Evolutionary conservation across 2,329 filamentous ascomycete species (phyloP).

Genomic region (Trichoderma koningii): DNA sequence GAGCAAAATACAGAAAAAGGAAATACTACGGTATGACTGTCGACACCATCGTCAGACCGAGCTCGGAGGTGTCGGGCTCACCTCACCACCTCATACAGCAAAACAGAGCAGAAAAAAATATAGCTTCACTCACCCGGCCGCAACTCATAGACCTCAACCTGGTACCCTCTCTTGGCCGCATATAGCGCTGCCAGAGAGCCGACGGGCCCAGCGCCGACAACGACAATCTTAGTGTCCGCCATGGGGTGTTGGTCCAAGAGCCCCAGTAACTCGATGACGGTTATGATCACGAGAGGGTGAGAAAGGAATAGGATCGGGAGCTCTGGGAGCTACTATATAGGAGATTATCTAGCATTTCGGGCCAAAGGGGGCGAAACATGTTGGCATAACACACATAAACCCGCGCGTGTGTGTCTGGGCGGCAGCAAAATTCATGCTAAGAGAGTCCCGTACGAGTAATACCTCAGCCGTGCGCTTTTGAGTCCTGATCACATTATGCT

Average conservation of each 20-base stretch:
- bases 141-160: constrained; percentile 93
- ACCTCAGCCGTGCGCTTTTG: not conserved
- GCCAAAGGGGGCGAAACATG: constrained; percentile 16
- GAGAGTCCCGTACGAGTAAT: not conserved
- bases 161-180: constrained; percentile 81
- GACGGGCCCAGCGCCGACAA: constrained; percentile 92
- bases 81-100: not conserved
- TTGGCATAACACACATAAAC: not conserved
- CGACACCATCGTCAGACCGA: constrained; percentile 12
- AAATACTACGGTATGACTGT: not conserved
- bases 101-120: constrained; percentile 7
- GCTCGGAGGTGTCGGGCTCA: constrained; percentile 20
- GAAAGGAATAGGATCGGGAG: not conserved
- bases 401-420: not conserved
- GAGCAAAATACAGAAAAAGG: not conserved
- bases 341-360: constrained; percentile 9
- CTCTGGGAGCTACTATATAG: constrained; percentile 8
- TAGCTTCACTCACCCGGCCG: constrained; percentile 69
- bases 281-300: not conserved
- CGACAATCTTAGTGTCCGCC: constrained; percentile 66
- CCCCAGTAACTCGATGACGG: not conserved
- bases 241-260: constrained; percentile 11
- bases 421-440: constrained; percentile 3
- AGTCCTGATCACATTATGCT: constrained; percentile 23
- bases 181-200: constrained; percentile 91